Base-by-base conservation (phyloP, 2,329 filamentous ascomycete species). In the Podosphaera xanthii region DNA sequence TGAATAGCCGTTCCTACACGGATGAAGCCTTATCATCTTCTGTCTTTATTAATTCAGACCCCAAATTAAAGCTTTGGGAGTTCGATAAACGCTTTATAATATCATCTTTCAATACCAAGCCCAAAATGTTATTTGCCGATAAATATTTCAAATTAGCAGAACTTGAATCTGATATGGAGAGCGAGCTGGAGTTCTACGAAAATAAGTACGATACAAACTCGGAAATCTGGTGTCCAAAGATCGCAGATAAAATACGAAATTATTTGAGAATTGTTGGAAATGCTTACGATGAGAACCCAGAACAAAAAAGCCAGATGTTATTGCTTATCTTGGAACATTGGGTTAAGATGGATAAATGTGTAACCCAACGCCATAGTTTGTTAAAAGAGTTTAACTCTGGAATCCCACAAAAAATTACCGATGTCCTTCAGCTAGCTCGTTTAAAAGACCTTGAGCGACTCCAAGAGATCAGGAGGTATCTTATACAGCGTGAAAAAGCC, bases 241-340 rank as follows among this genome's bases (percentile, higher is more conserved):
- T 75, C 2, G 67, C 70, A 3, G 38, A 60, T 0, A 63, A 66
- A 3, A 73, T 77, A 10, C 42, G 66, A 0, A 38, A 62, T 0
- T 73, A 76, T 58, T 61, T 75, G 0, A 44, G 64, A 0, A 57
- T 62, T 1, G 69, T 72, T 2, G 62, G 66, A 0, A 62, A 69
- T 0, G 64, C 68, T 0, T 80, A 78, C 61, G 63, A 72, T 0
- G 60, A 64, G 3, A 72, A 76, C 60, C 71, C 74, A 0, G 75
- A 77, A 56, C 72, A 76, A 33, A 75, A 73, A 62, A 81, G 79
- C 35, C 60, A 68, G 0, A 73, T 77, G 63, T 67, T 84, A 0
- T 70, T 86, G 0, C 73, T 70, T 6, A 50, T 80, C 0, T 74
- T 84, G 65, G 75, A 79, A 57, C 62, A 82, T 0, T 86, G 81